Base-by-base conservation (phyloP, 495 filamentous ascomycete genomes). In the Xylaria longipes region DNA sequence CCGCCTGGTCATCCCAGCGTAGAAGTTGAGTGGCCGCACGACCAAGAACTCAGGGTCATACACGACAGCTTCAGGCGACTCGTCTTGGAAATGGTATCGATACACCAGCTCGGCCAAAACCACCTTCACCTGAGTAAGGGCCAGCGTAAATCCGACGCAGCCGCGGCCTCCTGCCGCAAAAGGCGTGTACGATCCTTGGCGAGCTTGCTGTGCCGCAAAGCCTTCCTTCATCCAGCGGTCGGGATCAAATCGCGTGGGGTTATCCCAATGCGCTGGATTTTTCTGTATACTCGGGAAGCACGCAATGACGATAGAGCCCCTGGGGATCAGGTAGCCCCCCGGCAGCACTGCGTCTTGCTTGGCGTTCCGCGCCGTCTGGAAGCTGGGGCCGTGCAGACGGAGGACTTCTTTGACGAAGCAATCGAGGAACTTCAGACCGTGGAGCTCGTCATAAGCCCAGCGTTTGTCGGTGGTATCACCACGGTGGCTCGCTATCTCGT, bases 131-230 rank as follows among this genome's bases (percentile, higher is more conserved):
- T 87, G 83, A 62, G 78, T 74, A 1, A 85, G 72, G 0, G 84
- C 85, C 68, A 86, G 82, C 67, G 84, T 86, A 74, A 85, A 87
- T 0, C 85, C 85, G 60, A 87, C 84, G 68, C 84, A 86, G 74
- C 78, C 80, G 0, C 85, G 71, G 0, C 76, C 80, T 0, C 84
- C 84, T 15, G 78, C 75, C 0, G 82, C 85, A 61, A 87, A 86
- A 0, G 84, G 84, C 8, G 82, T 78, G 73, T 86, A 87, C 3
- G 80, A 73, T 31, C 52, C 52, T 7, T 72, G 72, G 69, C 81
- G 80, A 48, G 80, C 81, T 33, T 78, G 52, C 25, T 74, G 77
- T 72, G 84, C 82, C 20, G 82, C 81, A 45, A 79, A 76, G 1
- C 80, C 79, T 0, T 80, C 82, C 41, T 85, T 81, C 29, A 39